A percentile compares a stretch with the other conserved stretches of the same genome.
Conservation (phyloP, 768 basidiomycete species). For the Pleurotus pulmonarius region DNA sequence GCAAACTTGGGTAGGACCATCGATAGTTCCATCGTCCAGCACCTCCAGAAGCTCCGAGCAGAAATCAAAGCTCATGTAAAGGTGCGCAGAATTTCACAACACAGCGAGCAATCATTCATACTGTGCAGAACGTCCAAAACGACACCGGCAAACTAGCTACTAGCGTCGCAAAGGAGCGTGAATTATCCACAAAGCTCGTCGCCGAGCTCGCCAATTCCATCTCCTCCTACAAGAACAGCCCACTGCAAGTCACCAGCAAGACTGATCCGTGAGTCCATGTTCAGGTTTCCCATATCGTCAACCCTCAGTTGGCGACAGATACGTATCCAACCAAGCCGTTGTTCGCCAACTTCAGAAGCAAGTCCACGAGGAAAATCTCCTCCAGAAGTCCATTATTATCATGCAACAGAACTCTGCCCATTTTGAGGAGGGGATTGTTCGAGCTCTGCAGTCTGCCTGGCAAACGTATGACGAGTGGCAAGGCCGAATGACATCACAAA, state of each 20-base stretch:
- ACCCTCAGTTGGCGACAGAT: conserved; percentile 30
- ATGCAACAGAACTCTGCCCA: conserved; percentile 97
- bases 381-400: conserved; percentile 96
- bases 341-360: conserved; percentile 82
- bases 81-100: conserved; percentile 33
- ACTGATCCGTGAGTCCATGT: conserved; percentile 70
- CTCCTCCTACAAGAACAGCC: conserved; percentile 93
- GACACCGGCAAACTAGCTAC: conserved; percentile 92
- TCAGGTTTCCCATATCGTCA: neutral
- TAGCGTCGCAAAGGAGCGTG: conserved; percentile 89
- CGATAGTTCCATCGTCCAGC: conserved; percentile 96
- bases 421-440: conserved; percentile 96
- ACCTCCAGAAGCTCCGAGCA: conserved; percentile 88
- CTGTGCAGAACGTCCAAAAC: conserved; percentile 82
- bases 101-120: neutral
- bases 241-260: conserved; percentile 76
- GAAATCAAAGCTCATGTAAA: conserved; percentile 99
- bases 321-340: conserved; percentile 69
- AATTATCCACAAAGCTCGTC: conserved; percentile 79
- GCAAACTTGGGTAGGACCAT: conserved; percentile 95
- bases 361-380: conserved; percentile 94
- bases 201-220: conserved; percentile 85
- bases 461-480: conserved; percentile 95
- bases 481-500: conserved; percentile 67
- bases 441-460: conserved; percentile 95